Conservation (phyloP, 805 yeast species). For the Saccharomycopsis sp. region DNA sequence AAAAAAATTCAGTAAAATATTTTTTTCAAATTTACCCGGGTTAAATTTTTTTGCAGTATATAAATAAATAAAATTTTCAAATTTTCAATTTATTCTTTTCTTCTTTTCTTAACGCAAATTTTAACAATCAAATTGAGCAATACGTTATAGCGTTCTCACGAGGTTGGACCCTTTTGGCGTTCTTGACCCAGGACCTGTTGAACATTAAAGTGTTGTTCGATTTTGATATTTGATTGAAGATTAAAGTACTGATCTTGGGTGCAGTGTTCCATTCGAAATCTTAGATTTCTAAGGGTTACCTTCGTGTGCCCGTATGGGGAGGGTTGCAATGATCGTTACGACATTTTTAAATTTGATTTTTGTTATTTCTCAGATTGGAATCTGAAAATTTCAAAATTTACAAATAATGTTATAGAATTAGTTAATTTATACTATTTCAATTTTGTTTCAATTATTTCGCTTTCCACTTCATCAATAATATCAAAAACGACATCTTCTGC, state of each 20-base stretch:
- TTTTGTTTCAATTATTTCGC: constrained; percentile 33
- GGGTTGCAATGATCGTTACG: constrained; percentile 49
- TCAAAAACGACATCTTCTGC: constrained; percentile 82
- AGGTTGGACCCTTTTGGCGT: constrained; percentile 49
- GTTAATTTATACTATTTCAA: too few relatives aligned
- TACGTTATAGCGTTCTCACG: constrained; percentile 43
- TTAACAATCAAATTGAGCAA: constrained; percentile 34
- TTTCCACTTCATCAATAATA: constrained; percentile 73
- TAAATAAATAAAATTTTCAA: neutral
- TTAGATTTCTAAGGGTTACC: constrained; percentile 42
- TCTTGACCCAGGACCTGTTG: constrained; percentile 52
- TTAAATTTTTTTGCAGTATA: too few relatives aligned
- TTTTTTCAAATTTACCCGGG: neutral
- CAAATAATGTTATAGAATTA: too few relatives aligned
- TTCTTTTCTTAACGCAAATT: constrained; percentile 34
- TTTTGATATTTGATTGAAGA: constrained; percentile 32
- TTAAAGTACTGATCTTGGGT: constrained; percentile 49
- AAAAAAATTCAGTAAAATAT: neutral
- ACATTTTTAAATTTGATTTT: constrained; percentile 28
- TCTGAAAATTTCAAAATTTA: too few relatives aligned
- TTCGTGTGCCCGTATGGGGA: constrained; percentile 59
- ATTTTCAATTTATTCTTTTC: constrained; percentile 3
- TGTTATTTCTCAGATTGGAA: too few relatives aligned
- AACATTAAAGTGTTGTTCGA: constrained; percentile 32
- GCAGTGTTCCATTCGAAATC: constrained; percentile 44